Base-by-base conservation (phyloP, 257 asterid genomes). In the Buddleja alternifolia region DNA sequence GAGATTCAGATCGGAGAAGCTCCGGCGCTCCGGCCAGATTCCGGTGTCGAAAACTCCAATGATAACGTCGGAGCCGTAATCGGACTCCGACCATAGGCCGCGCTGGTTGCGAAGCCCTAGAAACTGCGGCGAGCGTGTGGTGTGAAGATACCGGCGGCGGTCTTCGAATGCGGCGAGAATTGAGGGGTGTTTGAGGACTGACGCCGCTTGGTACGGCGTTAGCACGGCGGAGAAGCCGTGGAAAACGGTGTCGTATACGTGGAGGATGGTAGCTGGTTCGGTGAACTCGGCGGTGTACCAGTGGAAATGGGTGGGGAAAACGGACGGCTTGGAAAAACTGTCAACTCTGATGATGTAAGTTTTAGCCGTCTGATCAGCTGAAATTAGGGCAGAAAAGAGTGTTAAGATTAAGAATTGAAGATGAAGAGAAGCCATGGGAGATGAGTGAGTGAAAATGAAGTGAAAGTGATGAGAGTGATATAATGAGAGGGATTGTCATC, bases 101-200 rank as follows among this genome's bases (percentile, higher is more conserved):
- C 85, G 85, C 73, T 90, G 97, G 59, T 82, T 89, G 5, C 96
- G 79, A 21, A 94, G 84, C 12, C 99, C 99, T 1, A 94, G 87
- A 74, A 94, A 94, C 77, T 91, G 97, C 63, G 99, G 99, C 39
- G 99, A 94, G 40, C 99, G 82, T 0, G 99, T 94, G 10, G 99
- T 94, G 74, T 94, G 99, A 47, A 91, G 96, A 7, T 83, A 79
- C 0, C 99, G 88, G 60, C 95, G 88, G 60, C 82, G 86, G 85
- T 94, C 99, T 37, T 85, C 92, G 56, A 94, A 83, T 0, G 91
- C 80, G 10, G 97, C 82, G 62, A 94, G 92, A 51, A 89, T 29
- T 1, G 97, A 83, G 0, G 99, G 95, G 73, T 91, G 96, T 25
- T 75, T 53, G 52, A 81, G 92, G 1, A 85, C 77, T 0, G 82